Evolutionary conservation across 75 land plant genomes (phyloP), one percentile per base, ranked within the genome.

Genomic region (Pinus taeda): DNA sequence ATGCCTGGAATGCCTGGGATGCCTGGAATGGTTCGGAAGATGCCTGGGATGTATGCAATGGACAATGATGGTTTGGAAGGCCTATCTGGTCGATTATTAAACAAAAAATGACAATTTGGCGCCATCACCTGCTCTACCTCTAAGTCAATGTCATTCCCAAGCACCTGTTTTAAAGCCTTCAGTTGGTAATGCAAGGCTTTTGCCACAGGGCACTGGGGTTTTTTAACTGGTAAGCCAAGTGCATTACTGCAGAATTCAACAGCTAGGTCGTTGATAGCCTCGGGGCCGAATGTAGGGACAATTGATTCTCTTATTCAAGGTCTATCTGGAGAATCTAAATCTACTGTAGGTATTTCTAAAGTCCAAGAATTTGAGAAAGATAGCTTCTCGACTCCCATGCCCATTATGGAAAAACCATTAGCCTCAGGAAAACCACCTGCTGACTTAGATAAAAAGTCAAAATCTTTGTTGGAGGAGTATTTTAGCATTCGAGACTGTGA

Each of bases 1-100:
- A 92, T 96, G 99, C 98, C n/a, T n/a, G n/a, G n/a, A n/a, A n/a
- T n/a, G n/a, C n/a, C 98, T 6, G 90, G 90, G 15, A 76, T 79
- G 85, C 20, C 74, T 69, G 91, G 84, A 3, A 90, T 94, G 91
- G 72, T 79, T 37, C 77, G 88, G 73, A 87, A 79, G 77, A 85
- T 88, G 86, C 92, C 92, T 57, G 87, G 90, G 6, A 85, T 93
- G 91, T 89, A 91, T 18, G 81, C 74, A 26, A 59, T 76, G 20
- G 93, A 92, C 65, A 71, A 72, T 79, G 88, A 90, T n/a, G 81
- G 89, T 18, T 92, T 92, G 95, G 95, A 86, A 74, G 78, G 30
- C 12, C 4, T 84, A 78, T 76, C 87, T 64, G 63, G 63, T 33
- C 82, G 86, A 0, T 74, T 85, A 20, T 86, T 82, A 85, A 78